These are phyloP conservation scores for Ophiostoma sp. DNA, from an alignment of 2,329 filamentous ascomycete genomes.

Conservation along the genomic window DNA sequence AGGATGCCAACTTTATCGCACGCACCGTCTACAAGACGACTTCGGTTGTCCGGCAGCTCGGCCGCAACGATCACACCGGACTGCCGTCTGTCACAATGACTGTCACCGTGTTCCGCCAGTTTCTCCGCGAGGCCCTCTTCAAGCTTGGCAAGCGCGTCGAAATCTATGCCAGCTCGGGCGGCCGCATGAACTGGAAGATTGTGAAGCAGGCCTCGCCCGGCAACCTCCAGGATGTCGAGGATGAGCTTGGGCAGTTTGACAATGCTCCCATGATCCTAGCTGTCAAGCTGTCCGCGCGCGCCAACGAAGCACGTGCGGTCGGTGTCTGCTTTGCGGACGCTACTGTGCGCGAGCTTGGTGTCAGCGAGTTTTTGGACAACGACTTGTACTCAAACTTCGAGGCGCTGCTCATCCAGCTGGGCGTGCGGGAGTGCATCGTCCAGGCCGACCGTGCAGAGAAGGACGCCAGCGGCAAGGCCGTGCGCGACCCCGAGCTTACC, in stretches of 20 bases:
- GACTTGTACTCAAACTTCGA: slow-evolving; percentile 98
- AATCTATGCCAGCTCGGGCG: slow-evolving; percentile 71
- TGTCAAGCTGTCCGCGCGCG: slow-evolving; percentile 87
- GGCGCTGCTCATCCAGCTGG: slow-evolving; percentile 89
- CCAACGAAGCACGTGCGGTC: slow-evolving; percentile 74
- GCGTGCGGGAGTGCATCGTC: slow-evolving; percentile 89
- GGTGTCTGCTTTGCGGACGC: slow-evolving; percentile 98
- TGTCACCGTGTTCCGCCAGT: slow-evolving; percentile 88
- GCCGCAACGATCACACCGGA: slow-evolving; percentile 74
- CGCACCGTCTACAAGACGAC: slow-evolving; percentile 93
- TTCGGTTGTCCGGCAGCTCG: slow-evolving; percentile 85
- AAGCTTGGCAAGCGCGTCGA: slow-evolving; percentile 85
- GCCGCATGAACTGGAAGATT: slow-evolving; percentile 87
- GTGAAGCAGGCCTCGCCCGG: slow-evolving; percentile 89
- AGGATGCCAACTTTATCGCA: slow-evolving; percentile 79
- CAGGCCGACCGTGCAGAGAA: slow-evolving; percentile 58
- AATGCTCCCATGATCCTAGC: slow-evolving; percentile 90
- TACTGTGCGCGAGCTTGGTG: slow-evolving; percentile 87
- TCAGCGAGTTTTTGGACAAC: slow-evolving; percentile 98
- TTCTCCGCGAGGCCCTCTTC: slow-evolving; percentile 89
- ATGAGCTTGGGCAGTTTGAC: slow-evolving; percentile 81
- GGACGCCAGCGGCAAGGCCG: slow-evolving; percentile 46
- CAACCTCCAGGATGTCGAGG: slow-evolving; percentile 94
- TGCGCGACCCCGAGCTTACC: slow-evolving; percentile 78
- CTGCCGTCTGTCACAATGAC: slow-evolving; percentile 94